These are phyloP conservation scores for Gymnopilus dilepis DNA, from an alignment of 768 basidiomycete species.

Conservation along the genomic window DNA sequence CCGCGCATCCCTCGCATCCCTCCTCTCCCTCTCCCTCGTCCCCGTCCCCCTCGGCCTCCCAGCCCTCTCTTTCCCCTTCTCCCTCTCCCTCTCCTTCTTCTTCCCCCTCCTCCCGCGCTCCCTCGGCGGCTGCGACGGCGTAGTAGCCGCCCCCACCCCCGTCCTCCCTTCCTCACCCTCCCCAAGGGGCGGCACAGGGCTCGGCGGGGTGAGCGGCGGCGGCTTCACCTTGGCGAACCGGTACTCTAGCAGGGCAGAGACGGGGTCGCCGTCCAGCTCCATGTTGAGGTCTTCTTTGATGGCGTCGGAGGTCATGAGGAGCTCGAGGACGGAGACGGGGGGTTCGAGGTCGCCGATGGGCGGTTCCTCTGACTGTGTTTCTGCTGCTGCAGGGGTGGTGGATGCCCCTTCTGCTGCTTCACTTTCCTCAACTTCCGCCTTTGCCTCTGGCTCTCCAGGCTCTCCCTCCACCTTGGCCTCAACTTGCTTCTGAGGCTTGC, in stretches of 20 bases:
- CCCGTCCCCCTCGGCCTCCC: no score
- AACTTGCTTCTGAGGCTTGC: not conserved
- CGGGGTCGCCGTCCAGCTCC: constrained; percentile 58
- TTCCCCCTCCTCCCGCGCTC: constrained; percentile 41
- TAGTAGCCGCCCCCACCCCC: constrained; percentile 42
- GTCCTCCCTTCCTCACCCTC: not conserved
- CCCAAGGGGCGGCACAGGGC: constrained; percentile 21
- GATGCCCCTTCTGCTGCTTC: not conserved
- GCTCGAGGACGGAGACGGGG: constrained; percentile 56
- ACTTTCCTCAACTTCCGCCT: not conserved
- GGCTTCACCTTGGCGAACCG: constrained; percentile 69
- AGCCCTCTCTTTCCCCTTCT: constrained; percentile 43
- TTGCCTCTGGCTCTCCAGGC: not conserved
- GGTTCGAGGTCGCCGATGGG: constrained; percentile 87
- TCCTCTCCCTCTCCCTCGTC: constrained; percentile 34
- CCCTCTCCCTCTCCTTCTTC: constrained; percentile 39
- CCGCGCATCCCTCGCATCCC: constrained; percentile 37
- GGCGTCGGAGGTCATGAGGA: constrained; percentile 56
- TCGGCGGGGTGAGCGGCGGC: constrained; percentile 42
- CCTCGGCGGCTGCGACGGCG: constrained; percentile 39
- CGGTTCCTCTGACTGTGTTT: no score
- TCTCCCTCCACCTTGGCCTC: constrained; percentile 10
- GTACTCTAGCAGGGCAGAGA: constrained; percentile 71
- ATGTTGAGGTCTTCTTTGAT: constrained; percentile 61
- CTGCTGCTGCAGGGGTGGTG: no score